Evolutionary conservation across 1,284 basidiomycete genomes (phyloP).

Genomic region (Singerocomus rubriflavus): DNA sequence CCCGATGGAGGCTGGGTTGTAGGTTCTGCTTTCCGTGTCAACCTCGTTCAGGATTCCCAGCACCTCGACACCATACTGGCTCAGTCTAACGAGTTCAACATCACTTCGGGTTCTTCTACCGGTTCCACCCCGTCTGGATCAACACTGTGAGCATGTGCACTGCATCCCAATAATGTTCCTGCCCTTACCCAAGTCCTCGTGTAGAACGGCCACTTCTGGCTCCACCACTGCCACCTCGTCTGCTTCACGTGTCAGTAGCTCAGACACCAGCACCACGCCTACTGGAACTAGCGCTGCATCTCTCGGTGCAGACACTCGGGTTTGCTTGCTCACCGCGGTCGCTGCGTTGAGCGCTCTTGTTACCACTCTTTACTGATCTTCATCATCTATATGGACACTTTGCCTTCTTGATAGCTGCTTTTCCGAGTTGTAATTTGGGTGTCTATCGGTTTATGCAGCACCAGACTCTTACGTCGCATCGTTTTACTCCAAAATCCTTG

Average conservation of each 20-base stretch:
- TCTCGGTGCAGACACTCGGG: conserved; percentile 21
- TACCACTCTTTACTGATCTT: conserved; percentile 18
- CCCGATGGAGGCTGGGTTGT: conserved; percentile 59
- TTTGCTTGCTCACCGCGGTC: conserved; percentile 30
- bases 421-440: background rate
- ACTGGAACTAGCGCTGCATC: conserved; percentile 31
- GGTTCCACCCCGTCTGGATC: conserved; percentile 11
- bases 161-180: background rate
- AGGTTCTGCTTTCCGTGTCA: conserved; percentile 61
- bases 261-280: conserved; percentile 24
- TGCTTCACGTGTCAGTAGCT: conserved; percentile 22
- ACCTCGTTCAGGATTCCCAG: conserved; percentile 54
- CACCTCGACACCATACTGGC: conserved; percentile 53
- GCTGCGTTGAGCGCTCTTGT: conserved; percentile 31
- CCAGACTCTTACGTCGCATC: no score
- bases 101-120: conserved; percentile 37
- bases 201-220: conserved; percentile 18
- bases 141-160: conserved; percentile 17
- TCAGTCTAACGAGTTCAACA: conserved; percentile 59
- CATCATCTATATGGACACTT: background rate
- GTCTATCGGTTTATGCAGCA: background rate
- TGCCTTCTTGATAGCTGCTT: background rate
- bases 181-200: conserved; percentile 12
- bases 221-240: conserved; percentile 19
- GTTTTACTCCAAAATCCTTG: no score